Conservation (phyloP, 345 rosid genomes). For the Crucihimalaya himalaica region DNA sequence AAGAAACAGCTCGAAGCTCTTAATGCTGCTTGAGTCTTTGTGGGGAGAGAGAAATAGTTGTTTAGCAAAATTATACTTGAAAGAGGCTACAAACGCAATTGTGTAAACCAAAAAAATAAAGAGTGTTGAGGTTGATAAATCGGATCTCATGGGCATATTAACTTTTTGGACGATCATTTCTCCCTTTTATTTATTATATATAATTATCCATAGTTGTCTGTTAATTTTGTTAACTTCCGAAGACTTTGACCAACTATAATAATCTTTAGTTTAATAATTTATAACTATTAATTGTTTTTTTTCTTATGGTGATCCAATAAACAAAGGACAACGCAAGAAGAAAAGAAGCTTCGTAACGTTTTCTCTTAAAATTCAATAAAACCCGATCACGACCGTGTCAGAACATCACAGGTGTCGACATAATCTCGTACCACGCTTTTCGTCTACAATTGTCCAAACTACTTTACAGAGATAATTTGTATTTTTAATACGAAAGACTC, state of each 20-base stretch:
- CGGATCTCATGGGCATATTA: slow-evolving; percentile 19
- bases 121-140: slow-evolving; percentile 3
- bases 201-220: not conserved
- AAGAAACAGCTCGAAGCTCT: slow-evolving; percentile 87
- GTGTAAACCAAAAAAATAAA: slow-evolving; percentile 15
- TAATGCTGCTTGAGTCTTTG: slow-evolving; percentile 51
- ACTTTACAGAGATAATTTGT: not conserved
- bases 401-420: slow-evolving; percentile 26
- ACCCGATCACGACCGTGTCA: not conserved
- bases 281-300: too few relatives aligned
- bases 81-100: slow-evolving; percentile 26
- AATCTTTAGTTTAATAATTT: not conserved
- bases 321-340: slow-evolving; percentile 1
- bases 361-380: slow-evolving; percentile 26
- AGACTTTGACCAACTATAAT: not conserved
- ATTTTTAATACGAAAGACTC: not conserved
- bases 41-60: not conserved
- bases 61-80: slow-evolving; percentile 7
- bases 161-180: slow-evolving; percentile 10
- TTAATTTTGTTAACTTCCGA: slow-evolving; percentile 14
- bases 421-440: not conserved
- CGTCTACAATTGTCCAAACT: slow-evolving; percentile 1
- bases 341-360: slow-evolving; percentile 18
- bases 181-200: not conserved
- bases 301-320: not conserved